phyloP scores from a whole-genome alignment of 495 filamentous ascomycete genomes.

The Cryomyces minteri region DNA sequence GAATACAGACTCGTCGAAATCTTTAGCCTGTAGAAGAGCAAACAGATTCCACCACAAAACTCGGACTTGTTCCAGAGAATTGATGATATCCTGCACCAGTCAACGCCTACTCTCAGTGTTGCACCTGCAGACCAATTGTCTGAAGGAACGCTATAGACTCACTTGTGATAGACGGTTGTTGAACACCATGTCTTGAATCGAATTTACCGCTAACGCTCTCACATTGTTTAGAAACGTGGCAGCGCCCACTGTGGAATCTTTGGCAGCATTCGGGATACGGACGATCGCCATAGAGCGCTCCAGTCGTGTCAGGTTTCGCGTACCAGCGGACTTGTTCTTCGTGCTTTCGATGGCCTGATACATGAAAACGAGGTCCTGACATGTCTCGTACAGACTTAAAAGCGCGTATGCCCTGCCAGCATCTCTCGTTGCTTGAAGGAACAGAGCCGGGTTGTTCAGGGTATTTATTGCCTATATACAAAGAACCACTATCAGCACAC shows the following conservation, averaged over 20 bases:
- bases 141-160: too few relatives aligned
- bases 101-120: too few relatives aligned
- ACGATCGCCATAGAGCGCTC: slow-evolving; percentile 45
- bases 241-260: slow-evolving; percentile 37
- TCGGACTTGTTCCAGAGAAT: not conserved
- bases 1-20: slow-evolving; percentile 35
- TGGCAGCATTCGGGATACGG: slow-evolving; percentile 37
- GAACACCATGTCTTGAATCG: too few relatives aligned
- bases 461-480: slow-evolving; percentile 40
- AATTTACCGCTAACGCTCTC: too few relatives aligned
- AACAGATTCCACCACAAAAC: slow-evolving; percentile 16
- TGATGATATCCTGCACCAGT: not conserved
- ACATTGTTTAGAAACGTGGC: slow-evolving; percentile 7
- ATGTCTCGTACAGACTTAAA: too few relatives aligned
- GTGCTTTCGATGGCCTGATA: too few relatives aligned
- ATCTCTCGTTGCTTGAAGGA: slow-evolving; percentile 7
- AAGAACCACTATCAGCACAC: slow-evolving; percentile 10
- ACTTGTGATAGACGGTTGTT: too few relatives aligned
- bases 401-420: too few relatives aligned
- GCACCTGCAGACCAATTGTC: too few relatives aligned
- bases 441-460: slow-evolving; percentile 39
- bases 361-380: too few relatives aligned
- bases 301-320: slow-evolving; percentile 35
- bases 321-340: too few relatives aligned
- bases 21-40: slow-evolving; percentile 6